These are phyloP conservation scores for Cordyceps cicadae DNA, from an alignment of 2,329 filamentous ascomycete species.

Conservation along the genomic window DNA sequence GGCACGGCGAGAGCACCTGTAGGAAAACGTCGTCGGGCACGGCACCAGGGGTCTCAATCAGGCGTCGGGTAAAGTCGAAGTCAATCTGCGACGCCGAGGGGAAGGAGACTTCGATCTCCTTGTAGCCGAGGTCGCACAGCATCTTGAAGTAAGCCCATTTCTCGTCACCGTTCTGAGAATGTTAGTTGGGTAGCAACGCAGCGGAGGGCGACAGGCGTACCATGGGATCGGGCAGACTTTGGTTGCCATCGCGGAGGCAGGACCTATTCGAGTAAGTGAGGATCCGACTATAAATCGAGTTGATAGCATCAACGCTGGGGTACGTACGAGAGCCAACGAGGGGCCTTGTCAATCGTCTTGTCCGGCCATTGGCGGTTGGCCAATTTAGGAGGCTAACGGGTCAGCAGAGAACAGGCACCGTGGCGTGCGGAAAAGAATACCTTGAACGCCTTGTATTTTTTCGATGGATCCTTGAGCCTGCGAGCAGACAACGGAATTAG, in stretches of 20 bases:
- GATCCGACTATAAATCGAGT: neutral
- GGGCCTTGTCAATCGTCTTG: conserved; percentile 74
- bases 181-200: conserved; percentile 3
- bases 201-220: conserved; percentile 36
- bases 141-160: conserved; percentile 95
- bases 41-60: conserved; percentile 76
- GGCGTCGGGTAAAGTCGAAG: conserved; percentile 84
- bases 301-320: neutral
- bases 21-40: conserved; percentile 85
- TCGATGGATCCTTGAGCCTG: conserved; percentile 65
- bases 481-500: neutral
- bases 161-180: conserved; percentile 72
- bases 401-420: neutral
- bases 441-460: conserved; percentile 63
- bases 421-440: neutral
- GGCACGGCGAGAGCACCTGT: conserved; percentile 86
- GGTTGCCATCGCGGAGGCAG: conserved; percentile 79
- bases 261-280: conserved; percentile 23
- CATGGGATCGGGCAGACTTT: conserved; percentile 90
- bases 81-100: conserved; percentile 91
- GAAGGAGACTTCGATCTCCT: conserved; percentile 96
- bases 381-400: conserved; percentile 40
- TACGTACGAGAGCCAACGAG: conserved; percentile 71
- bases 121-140: conserved; percentile 87
- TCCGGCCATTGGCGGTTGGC: conserved; percentile 75